phyloP scores from a whole-genome alignment of 768 basidiomycete genomes.

The Rhodotorula diobovata region DNA sequence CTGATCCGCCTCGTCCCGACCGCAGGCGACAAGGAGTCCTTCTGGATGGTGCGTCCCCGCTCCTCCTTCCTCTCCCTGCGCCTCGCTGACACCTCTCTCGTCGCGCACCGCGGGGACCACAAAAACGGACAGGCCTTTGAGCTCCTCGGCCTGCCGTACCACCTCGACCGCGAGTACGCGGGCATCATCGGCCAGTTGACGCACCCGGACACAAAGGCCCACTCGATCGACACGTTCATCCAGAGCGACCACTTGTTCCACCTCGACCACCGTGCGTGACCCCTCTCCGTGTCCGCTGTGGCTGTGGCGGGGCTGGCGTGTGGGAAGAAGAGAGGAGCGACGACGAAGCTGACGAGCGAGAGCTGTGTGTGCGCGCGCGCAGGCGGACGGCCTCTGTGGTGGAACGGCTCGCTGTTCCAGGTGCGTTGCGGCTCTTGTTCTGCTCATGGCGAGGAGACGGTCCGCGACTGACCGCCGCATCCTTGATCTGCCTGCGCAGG shows the following conservation, averaged over 20 bases:
- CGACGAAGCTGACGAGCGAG: not conserved
- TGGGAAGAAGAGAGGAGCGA: no score
- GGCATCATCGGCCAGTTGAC: constrained; percentile 39
- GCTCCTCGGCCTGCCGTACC: constrained; percentile 19
- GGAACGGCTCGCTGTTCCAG: constrained; percentile 28
- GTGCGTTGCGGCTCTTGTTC: not conserved
- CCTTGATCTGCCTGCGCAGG: no score
- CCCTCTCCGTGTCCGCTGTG: not conserved
- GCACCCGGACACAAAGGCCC: constrained; percentile 25
- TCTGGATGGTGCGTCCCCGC: constrained; percentile 28
- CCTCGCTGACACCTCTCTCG: not conserved
- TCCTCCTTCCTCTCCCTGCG: no score
- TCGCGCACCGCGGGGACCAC: no score
- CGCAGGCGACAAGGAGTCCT: constrained; percentile 36
- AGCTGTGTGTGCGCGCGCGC: not conserved
- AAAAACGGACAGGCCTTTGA: constrained; percentile 35
- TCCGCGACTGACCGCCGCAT: not conserved
- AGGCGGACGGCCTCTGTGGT: constrained; percentile 20
- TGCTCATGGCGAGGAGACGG: not conserved
- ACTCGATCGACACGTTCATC: constrained; percentile 38
- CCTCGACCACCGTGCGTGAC: constrained; percentile 22
- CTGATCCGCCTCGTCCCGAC: no score
- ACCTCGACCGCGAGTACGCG: constrained; percentile 27
- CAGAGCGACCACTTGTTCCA: constrained; percentile 34
- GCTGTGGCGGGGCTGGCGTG: no score